Base-by-base conservation (phyloP, 495 filamentous ascomycete genomes). In the Penicillium atrosanguineum region DNA sequence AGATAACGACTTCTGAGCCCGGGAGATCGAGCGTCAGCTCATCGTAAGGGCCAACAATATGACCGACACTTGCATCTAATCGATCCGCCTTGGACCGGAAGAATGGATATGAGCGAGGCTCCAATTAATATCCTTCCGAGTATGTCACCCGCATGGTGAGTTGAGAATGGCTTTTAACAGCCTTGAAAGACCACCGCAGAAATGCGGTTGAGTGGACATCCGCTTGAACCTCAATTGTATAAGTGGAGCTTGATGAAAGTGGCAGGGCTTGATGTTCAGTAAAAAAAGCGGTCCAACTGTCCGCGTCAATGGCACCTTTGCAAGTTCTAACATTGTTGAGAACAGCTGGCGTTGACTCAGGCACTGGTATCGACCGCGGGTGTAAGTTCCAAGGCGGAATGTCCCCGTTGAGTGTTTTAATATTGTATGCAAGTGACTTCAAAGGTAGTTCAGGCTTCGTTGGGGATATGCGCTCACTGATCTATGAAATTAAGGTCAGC, bases 91-190 rank as follows among this genome's bases (percentile, higher is more conserved):
- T 75, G 14, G 60, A 60, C 1, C 71, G 62, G 31, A 73, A 70
- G 52, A 69, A 73, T 3, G 71, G 71, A 43, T 73, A 71, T 3
- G 62, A 62, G 0, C 65, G 67, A 47, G 71, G 69, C 40, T 71
- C 62, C 3, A 71, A 62, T 45, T 74, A 69, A 51, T 74, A 74
- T 36, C 69, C 69, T 50, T 74, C 71, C 7, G 68, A 70, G 43
- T 74, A 69, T 6, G 69, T 74, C 19, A 70, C 57, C 43, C 60
- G 63, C 11, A 74, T 48, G 12, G 42, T 56, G 15, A 71, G 48
- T 4, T 65, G 38, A 8, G 68, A 63, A 41, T 46, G 36, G 0
- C 47, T 41, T 11, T 21, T 15, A 1, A 26, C 29, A 1, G 60
- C 56, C 16, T 60, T 60, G 54, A 74, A 72, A 1, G 48, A 48